Evolutionary conservation across 345 rosid species (phyloP), one percentile per base, ranked within the genome.

Genomic region (Camelina neglecta): DNA sequence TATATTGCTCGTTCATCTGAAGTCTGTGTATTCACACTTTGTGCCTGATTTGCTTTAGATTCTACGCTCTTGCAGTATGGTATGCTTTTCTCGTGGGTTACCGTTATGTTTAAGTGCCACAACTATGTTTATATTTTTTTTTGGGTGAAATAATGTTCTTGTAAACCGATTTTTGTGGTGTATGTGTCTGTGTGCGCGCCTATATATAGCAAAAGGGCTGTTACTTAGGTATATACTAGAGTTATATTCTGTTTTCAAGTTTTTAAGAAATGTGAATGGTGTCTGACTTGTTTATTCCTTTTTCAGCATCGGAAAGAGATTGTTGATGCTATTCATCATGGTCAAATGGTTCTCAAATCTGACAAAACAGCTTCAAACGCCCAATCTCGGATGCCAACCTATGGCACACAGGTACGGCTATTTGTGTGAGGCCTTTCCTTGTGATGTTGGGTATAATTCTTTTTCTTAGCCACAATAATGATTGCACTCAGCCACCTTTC

Each of bases 291-390:
- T 74, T 59, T 8, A 70, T 69, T 73, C 62, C 36, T 41, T 81
- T 84, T 82, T 64, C 81, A 94, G 98, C 95, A 94, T 73, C 89
- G 98, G 47, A 91, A 85, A 75, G 92, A 94, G 72, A 90, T 94
- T 71, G 93, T 94, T 72, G 91, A 87, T 82, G 92, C 93, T n/a
- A 85, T 94, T 74, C 96, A 74, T 84, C 96, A 79, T 71, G 97
- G 95, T 18, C 80, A 83, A 74, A 72, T 83, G 66, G 75, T 88
- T 67, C 80, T 94, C 69, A 94, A 89, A 81, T 86, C 93, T 72
- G 93, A 92, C 50, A 92, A 89, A 83, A 76, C 81, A 58, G 81
- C 85, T 71, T 75, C 91, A 44, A 90, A 81, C 77, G 75, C 86
- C 67, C 98, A 90, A 71, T 68, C 86, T 42, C 89, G 92, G 15